Evolutionary conservation across 495 filamentous ascomycete species (phyloP).

Genomic region (Aspergillus ellipticus): DNA sequence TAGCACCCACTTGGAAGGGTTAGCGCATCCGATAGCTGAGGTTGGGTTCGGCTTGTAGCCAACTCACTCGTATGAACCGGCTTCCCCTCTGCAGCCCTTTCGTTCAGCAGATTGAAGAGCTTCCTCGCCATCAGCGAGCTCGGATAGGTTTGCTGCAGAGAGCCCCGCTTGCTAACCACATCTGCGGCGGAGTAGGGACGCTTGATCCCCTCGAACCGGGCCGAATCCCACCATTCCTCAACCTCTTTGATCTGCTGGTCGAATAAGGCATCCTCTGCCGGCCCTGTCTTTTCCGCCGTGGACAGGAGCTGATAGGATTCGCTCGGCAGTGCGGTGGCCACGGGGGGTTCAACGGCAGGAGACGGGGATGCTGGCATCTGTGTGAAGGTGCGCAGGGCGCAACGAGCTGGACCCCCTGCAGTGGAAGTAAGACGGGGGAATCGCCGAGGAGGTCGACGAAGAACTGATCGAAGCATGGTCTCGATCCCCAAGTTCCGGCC

Average conservation of each 20-base stretch:
- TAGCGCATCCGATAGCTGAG: constrained; percentile 5
- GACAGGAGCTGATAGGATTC: constrained; percentile 80
- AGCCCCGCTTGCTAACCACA: constrained; percentile 88
- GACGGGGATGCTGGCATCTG: constrained; percentile 38
- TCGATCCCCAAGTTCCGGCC: neutral
- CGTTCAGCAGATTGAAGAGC: constrained; percentile 81
- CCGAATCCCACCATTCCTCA: constrained; percentile 79
- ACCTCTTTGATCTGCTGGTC: constrained; percentile 77
- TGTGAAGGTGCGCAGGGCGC: constrained; percentile 37
- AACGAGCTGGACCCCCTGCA: constrained; percentile 21
- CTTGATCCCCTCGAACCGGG: constrained; percentile 83
- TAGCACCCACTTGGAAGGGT: constrained; percentile 73
- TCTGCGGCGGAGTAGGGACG: constrained; percentile 86
- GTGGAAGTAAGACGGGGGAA: constrained; percentile 18
- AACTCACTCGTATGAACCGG: constrained; percentile 85
- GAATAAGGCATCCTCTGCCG: constrained; percentile 77
- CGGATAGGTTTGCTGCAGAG: constrained; percentile 80
- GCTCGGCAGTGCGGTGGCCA: constrained; percentile 56
- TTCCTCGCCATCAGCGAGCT: constrained; percentile 92
- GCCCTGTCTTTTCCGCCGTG: constrained; percentile 65
- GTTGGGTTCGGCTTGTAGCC: constrained; percentile 5
- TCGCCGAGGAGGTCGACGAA: constrained; percentile 36
- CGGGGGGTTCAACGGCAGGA: constrained; percentile 45
- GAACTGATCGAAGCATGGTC: constrained; percentile 35
- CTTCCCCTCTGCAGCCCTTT: constrained; percentile 67